Evolutionary conservation across 768 basidiomycete species (phyloP), one percentile per base, ranked within the genome.

Genomic region (Pleurotus djamor): DNA sequence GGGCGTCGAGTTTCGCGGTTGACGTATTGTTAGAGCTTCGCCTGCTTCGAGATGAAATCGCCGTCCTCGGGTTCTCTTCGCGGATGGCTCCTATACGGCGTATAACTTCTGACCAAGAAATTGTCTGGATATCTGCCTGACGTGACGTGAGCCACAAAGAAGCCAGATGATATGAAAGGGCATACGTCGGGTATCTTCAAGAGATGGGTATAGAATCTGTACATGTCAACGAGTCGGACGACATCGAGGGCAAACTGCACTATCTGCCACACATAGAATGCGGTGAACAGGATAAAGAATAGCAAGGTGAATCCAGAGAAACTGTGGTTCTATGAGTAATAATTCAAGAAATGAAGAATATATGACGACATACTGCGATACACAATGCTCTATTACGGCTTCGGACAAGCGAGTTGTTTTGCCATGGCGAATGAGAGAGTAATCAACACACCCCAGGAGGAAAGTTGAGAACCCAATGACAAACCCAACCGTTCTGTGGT

Each of bases 391-490:
- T 13, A 99, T 86, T 33, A 98, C 78, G 14, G 94, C 88, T 55
- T 97, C 89, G 2, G 88, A 84, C 44, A 99, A 80, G 62, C 79
- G 83, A 21, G 83, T 86, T 44, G 83, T 78, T 32, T 83, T 80
- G 59, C 89, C 87, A 16, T 81, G 83, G 59, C 83, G 83, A 60
- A 98, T 83, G 41, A 82, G 82, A 37, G 89, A 86, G 71, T 97
- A 98, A 71, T 99, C 95, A 62, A 99, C 83, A 72, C 97, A 99
- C 12, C 95, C 92, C 5, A 96, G 73, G 10, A 99, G 79, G 71
- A 99, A 99, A 7, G 96, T 96, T 10, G 97, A 96, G 74, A 99
- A 99, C n/a, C 83, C 85, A 66, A 98, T 98, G 52, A 98, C 96
- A 74, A 98, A 99, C 48, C 95, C 96, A 21, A 97, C 88, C 63